Percentiles rank a stretch among this genome's conserved stretches.
Evolutionary conservation across 495 filamentous ascomycete genomes (phyloP).

Genomic region (Chaetomium cochliodes): DNA sequence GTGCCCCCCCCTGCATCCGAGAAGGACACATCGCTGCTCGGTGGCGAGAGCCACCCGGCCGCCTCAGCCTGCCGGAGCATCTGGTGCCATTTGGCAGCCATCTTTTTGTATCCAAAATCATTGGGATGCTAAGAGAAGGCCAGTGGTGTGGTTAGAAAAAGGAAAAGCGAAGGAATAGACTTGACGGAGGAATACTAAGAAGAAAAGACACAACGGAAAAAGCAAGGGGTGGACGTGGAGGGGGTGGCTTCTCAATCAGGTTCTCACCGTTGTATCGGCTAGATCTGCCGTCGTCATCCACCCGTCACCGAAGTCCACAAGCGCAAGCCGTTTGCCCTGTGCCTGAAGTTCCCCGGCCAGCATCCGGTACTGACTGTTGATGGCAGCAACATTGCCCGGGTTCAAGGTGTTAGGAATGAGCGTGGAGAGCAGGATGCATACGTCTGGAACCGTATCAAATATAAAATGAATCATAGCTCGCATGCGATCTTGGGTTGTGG

Average conservation of each 20-base stretch:
- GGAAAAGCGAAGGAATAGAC: too few species aligned
- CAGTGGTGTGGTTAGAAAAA: too few species aligned
- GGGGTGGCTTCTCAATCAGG: too few species aligned
- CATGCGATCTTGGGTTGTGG: conserved; percentile 31
- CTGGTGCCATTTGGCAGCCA: conserved; percentile 29
- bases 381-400: not conserved
- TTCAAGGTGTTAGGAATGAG: conserved; percentile 29
- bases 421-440: conserved; percentile 47
- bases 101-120: conserved; percentile 33
- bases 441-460: conserved; percentile 36
- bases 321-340: not conserved
- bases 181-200: too few species aligned
- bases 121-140: conserved; percentile 3
- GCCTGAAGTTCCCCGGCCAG: not conserved
- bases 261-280: not conserved
- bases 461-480: conserved; percentile 36
- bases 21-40: not conserved
- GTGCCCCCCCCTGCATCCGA: not conserved
- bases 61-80: not conserved
- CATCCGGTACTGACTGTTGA: conserved; percentile 5
- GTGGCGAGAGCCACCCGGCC: not conserved
- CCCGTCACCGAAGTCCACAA: too few species aligned
- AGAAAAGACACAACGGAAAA: too few species aligned
- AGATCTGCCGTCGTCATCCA: too few species aligned
- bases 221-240: too few species aligned